Base-by-base conservation (phyloP, 176 grass and related monocot species). In the Areca catechu region DNA sequence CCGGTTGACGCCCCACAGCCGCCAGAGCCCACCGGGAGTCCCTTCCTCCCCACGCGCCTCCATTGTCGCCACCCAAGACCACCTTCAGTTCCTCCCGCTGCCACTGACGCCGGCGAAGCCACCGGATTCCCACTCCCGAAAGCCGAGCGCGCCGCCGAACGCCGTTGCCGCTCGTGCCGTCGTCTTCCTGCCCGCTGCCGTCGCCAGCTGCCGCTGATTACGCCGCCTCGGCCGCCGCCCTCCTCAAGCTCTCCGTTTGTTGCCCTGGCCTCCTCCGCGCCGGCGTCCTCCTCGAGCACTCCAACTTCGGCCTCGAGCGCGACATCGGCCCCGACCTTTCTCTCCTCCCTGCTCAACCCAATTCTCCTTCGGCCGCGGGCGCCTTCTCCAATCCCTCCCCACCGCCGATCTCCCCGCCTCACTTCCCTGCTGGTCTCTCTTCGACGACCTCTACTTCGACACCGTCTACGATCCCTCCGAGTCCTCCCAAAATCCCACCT, bases 161-260 rank as follows among this genome's bases (percentile, higher is more conserved):
- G n/a, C n/a, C n/a, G n/a, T n/a, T n/a, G n/a, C n/a, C n/a, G n/a
- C n/a, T n/a, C n/a, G n/a, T n/a, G n/a, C n/a, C n/a, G n/a, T n/a
- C n/a, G n/a, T n/a, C n/a, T n/a, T n/a, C n/a, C n/a, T n/a, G n/a
- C n/a, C n/a, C n/a, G n/a, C n/a, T n/a, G n/a, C n/a, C n/a, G n/a
- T n/a, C n/a, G n/a, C n/a, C n/a, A n/a, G n/a, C n/a, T n/a, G n/a
- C n/a, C n/a, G n/a, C n/a, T n/a, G n/a, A n/a, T n/a, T n/a, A n/a
- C 3, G 79, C 62, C 6, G 22, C 58, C 6, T 74, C 69, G 0
- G 84, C 78, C 80, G 58, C 83, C 0, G 73, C 75, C 17, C 86
- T 97, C 17, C 86, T 91, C 54, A 97, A 90, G 74, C 88, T 97
- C 72, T 84, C 83, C n/a, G 80, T 91, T 19, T 97, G 92, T 65